Conservation (phyloP, 495 filamentous ascomycete species). For the Penicillium dipodomyicola region DNA sequence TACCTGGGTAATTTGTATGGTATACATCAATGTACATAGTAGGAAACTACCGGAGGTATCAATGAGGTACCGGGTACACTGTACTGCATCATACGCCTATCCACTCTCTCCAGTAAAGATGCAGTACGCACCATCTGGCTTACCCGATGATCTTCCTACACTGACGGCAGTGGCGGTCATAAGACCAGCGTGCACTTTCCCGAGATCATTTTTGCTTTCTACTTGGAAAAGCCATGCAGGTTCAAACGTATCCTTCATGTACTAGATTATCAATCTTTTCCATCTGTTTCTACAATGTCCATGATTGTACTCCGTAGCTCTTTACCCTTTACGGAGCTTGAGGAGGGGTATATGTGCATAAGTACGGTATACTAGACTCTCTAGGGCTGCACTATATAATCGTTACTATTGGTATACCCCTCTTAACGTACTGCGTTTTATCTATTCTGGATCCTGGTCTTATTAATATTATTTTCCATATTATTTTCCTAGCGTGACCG, state of each 20-base stretch:
- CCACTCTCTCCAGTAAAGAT: conserved; percentile 7
- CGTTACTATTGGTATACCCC: neutral
- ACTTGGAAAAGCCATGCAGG: neutral
- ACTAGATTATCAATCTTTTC: conserved; percentile 25
- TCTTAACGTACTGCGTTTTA: neutral
- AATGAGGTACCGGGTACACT: conserved; percentile 1
- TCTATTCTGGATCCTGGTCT: neutral
- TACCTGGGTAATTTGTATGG: too few relatives aligned
- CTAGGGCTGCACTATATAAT: neutral
- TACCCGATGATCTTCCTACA: conserved; percentile 28
- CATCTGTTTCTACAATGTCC: conserved; percentile 21
- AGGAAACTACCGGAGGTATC: neutral
- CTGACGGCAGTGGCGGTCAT: conserved; percentile 32
- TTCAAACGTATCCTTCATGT: neutral
- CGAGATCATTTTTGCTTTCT: conserved; percentile 1
- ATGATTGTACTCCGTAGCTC: neutral
- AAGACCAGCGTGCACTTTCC: conserved; percentile 16
- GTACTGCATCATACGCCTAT: conserved; percentile 10
- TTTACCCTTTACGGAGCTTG: neutral
- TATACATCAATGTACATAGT: too few relatives aligned
- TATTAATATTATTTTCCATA: neutral
- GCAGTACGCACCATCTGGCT: conserved; percentile 1
- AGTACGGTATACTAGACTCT: neutral
- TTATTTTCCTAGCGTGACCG: neutral
- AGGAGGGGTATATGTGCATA: conserved; percentile 1